Base-by-base conservation (phyloP, 306 rosid genomes). In the Crotalaria pallida region DNA sequence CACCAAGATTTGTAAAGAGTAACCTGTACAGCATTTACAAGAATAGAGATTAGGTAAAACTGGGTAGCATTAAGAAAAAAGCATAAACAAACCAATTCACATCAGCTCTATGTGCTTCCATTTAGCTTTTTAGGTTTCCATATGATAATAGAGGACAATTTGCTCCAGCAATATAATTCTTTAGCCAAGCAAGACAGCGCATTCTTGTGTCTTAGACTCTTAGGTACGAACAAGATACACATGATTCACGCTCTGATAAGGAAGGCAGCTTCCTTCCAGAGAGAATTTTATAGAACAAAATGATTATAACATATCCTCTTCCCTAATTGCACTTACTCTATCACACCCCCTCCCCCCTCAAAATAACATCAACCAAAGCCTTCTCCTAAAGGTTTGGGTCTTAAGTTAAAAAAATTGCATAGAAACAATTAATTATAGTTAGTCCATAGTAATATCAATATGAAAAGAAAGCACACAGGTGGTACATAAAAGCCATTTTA, bases 1-100 rank as follows among this genome's bases (percentile, higher is more conserved):
- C 99, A 38, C 97, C 99, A 69, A 94, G 99, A 82, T 86, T 86
- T 52, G 97, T 88, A 78, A 94, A 91, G 48, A 94, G 91, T 79
- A 94, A 79, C 89, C 99, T 94, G 87, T 80, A 80, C 69, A 67
- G 55, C 40, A 78, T 68, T 71, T 58, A 67, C 29, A 48, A 50
- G 51, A 43, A 75, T 33, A 50, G 34, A 57, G 43, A 45, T 75
- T 67, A 71, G 50, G 52, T 13, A 51, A n/a, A 65, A 58, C 62
- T 44, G 22, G 53, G 24, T 50, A 65, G 50, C 45, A 63, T 23
- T 47, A 12, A 4, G 15, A 62, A 38, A 38, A 48, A 19, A 38
- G 75, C 29, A 47, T 52, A 49, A 77, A 63, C 23, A 38, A 70
- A 59, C 45, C 31, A 71, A 65, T 71, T 72, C 44, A 65, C 51